phyloP scores from a whole-genome alignment of 306 rosid species.

The Vigna trinervia region DNA sequence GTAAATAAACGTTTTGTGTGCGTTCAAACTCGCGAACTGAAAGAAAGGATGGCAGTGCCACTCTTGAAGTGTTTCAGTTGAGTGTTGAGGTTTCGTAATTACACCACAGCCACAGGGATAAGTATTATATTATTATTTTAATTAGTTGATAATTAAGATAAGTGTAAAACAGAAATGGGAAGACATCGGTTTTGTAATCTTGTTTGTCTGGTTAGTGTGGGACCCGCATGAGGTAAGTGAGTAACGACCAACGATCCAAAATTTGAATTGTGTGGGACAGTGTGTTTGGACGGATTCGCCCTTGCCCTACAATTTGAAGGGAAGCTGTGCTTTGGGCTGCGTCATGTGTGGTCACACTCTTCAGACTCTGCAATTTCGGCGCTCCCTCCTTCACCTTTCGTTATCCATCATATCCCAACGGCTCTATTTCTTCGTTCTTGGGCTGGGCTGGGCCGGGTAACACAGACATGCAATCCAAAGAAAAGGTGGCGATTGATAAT shows the following conservation, averaged over 20 bases:
- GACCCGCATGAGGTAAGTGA: not conserved
- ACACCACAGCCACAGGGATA: not conserved
- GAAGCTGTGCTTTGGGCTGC: slow-evolving; percentile 19
- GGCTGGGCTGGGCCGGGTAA: not conserved
- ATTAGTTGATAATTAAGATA: not conserved
- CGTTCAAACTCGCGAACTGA: slow-evolving; percentile 17
- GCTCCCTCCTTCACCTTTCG: slow-evolving; percentile 32
- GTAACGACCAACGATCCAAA: slow-evolving; percentile 52
- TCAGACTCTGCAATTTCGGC: slow-evolving; percentile 52
- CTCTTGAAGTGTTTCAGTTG: slow-evolving; percentile 7
- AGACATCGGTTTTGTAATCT: not conserved
- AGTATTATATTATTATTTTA: not conserved
- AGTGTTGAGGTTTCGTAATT: slow-evolving; percentile 12
- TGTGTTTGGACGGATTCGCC: slow-evolving; percentile 48
- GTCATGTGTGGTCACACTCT: slow-evolving; percentile 24
- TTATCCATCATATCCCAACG: not conserved
- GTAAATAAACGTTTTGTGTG: slow-evolving; percentile 2
- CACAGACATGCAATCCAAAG: too few relatives aligned
- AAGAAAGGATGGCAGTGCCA: not conserved
- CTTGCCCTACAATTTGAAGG: slow-evolving; percentile 20
- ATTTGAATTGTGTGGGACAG: slow-evolving; percentile 43
- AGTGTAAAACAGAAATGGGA: not conserved
- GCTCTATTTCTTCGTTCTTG: not conserved
- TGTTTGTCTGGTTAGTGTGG: slow-evolving; percentile 38
- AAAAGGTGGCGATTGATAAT: too few relatives aligned